phyloP scores from a whole-genome alignment of 2,329 filamentous ascomycete genomes.

The Aspergillus thermomutatus region DNA sequence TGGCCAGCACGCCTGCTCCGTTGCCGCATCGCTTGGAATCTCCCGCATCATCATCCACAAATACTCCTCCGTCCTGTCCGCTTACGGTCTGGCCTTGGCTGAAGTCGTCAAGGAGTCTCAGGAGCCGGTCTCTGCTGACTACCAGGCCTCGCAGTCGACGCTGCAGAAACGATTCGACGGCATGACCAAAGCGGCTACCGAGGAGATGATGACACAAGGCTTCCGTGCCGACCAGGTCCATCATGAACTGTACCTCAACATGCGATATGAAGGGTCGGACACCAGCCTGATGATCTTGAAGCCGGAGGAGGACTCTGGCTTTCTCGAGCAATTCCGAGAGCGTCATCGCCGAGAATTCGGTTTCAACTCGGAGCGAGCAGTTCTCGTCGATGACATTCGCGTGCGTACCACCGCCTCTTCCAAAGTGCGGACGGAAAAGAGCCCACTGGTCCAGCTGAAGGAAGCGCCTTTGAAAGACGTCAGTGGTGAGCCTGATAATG shows the following conservation, averaged over 20 bases:
- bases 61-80: conserved; percentile 87
- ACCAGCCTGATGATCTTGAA: conserved; percentile 48
- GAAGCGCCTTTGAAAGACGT: conserved; percentile 53
- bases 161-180: conserved; percentile 71
- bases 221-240: conserved; percentile 41
- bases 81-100: conserved; percentile 88
- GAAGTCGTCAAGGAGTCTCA: conserved; percentile 92
- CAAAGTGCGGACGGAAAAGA: conserved; percentile 60
- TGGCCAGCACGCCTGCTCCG: conserved; percentile 88
- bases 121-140: conserved; percentile 52
- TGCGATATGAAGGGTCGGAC: conserved; percentile 51
- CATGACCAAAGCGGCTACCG: conserved; percentile 60
- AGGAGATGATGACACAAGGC: conserved; percentile 43
- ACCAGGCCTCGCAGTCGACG: conserved; percentile 38
- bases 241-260: conserved; percentile 45
- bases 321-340: conserved; percentile 75
- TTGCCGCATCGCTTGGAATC: conserved; percentile 80
- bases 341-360: conserved; percentile 91
- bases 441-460: conserved; percentile 65
- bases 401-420: conserved; percentile 75
- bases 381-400: conserved; percentile 85
- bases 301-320: conserved; percentile 77
- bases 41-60: conserved; percentile 82
- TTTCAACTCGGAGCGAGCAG: conserved; percentile 79
- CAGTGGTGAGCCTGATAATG: conserved; percentile 52